phyloP scores from a whole-genome alignment of 441 rosid genomes.

The Erodium texanum region DNA sequence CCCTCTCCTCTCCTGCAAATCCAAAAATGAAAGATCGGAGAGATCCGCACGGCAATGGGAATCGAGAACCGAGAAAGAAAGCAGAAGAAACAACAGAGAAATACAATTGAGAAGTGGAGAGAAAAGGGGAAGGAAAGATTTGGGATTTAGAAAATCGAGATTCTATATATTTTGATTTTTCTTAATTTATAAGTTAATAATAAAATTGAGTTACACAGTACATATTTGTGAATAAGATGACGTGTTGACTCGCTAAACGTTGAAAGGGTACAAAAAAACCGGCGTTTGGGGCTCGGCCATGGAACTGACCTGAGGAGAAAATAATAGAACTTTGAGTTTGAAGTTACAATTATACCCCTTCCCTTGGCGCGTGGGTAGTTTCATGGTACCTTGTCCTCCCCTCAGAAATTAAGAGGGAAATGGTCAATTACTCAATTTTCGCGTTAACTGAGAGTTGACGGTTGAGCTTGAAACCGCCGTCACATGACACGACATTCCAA shows the following conservation, averaged over 20 bases:
- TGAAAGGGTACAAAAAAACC: not conserved
- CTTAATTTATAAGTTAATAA: not conserved
- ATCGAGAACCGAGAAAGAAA: not conserved
- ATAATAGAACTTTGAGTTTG: not conserved
- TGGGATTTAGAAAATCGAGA: not conserved
- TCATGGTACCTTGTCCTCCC: no score
- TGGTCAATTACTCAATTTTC: not conserved
- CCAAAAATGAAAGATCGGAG: not conserved
- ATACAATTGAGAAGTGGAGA: not conserved
- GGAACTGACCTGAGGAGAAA: not conserved
- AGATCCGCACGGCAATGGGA: not conserved
- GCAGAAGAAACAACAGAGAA: not conserved
- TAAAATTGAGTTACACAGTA: not conserved
- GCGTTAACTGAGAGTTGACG: not conserved
- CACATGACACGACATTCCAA: not conserved
- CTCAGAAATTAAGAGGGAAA: no score
- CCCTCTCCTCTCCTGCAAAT: constrained; percentile 12
- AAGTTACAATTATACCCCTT: not conserved
- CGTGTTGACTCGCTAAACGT: not conserved
- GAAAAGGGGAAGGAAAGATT: not conserved
- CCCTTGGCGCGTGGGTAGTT: no score
- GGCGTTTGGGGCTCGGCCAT: not conserved
- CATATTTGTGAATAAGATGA: not conserved
- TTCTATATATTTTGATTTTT: not conserved
- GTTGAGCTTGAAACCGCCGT: not conserved